Base-by-base conservation (phyloP, 2,329 filamentous ascomycete species). In the Knoxdaviesia proteae region DNA sequence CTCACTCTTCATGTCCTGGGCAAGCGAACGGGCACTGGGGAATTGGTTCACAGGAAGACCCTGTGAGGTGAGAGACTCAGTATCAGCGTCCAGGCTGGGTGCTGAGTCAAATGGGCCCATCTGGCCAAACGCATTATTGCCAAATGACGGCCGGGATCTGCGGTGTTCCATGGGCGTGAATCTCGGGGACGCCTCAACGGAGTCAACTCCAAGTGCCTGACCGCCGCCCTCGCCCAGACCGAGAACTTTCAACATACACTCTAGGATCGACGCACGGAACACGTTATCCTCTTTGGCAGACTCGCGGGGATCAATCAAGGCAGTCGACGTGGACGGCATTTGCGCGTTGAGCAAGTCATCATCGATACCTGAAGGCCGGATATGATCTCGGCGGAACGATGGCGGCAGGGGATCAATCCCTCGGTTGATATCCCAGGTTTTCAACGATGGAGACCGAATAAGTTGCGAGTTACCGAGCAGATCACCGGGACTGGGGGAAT, bases 161-260 rank as follows among this genome's bases (percentile, higher is more conserved):
- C 20, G 20, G 20, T 20, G 20, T 20, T 20, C 20, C 20, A 20
- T 20, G 20, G 20, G 20, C 0, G 87, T 70, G 5, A 96, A 65
- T 33, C 79, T 73, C 2, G 90, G 90, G 1, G 90, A 96, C 6
- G 75, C 80, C 49, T 94, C 87, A 0, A 77, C 77, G 0, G 90
- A 94, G 41, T 77, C 76, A 0, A 69, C 63, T 50, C 80, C 81
- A 40, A 72, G 70, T 0, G 80, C 65, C 0, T 70, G 67, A 45
- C 77, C 73, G 34, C 76, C 76, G 3, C 68, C 71, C 33, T 77
- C 74, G 20, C 77, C 80, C 44, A 98, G 62, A 0, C 90, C 90
- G 46, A 98, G 80, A 0, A 86, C 81, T 54, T 88, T 94, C 60
- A 94, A 88, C 63, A 98, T 93, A 55, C 90, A 96, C 50, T 94